Evolutionary conservation across 2,329 filamentous ascomycete species (phyloP).

Genomic region (Aspergillus intermedius): DNA sequence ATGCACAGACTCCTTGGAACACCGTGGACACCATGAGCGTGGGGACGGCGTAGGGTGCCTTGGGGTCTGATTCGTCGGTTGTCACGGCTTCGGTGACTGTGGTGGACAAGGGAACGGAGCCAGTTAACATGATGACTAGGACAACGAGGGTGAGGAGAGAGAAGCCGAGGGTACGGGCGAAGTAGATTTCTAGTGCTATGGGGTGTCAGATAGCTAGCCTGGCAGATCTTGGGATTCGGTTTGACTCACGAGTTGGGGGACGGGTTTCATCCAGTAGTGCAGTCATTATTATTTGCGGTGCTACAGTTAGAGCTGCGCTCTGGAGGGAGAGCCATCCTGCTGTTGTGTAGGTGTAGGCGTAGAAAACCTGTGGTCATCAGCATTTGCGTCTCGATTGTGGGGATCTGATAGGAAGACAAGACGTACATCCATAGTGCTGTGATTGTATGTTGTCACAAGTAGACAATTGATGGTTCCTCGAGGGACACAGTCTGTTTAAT

Average conservation of each 20-base stretch:
- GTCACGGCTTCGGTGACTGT: constrained; percentile 35
- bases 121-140: constrained; percentile 62
- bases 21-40: constrained; percentile 59
- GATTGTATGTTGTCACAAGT: background rate
- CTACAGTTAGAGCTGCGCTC: constrained; percentile 50
- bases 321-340: constrained; percentile 40
- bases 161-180: constrained; percentile 64
- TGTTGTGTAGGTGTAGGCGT: constrained; percentile 40
- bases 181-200: constrained; percentile 62
- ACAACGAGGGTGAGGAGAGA: constrained; percentile 59
- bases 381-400: background rate
- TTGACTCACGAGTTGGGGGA: constrained; percentile 39
- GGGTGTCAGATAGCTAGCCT: constrained; percentile 6
- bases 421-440: constrained; percentile 15
- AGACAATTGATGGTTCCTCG: background rate
- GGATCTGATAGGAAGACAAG: background rate
- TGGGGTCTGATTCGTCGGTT: constrained; percentile 39
- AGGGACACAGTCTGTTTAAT: background rate
- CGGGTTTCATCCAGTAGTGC: constrained; percentile 54
- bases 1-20: constrained; percentile 58
- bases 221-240: background rate
- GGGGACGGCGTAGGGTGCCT: constrained; percentile 59
- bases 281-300: constrained; percentile 56
- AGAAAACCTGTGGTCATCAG: constrained; percentile 34
- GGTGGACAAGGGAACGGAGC: constrained; percentile 60